Base-by-base conservation (phyloP, 257 asterid genomes). In the Rhazya stricta region DNA sequence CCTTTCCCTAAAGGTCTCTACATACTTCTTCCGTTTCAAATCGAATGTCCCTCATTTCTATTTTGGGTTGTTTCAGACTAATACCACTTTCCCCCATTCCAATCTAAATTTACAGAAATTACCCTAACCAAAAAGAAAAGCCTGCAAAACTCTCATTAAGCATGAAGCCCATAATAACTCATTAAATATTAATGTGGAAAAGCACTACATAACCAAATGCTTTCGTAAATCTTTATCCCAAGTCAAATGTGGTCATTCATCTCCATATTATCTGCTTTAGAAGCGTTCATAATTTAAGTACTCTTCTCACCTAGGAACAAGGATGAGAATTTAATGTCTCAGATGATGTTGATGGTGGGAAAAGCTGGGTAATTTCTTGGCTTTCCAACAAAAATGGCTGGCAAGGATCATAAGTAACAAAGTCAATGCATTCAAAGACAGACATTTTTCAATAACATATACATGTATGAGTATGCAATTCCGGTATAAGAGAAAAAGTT, bases 271-370 rank as follows among this genome's bases (percentile, higher is more conserved):
- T 65, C 9, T 21, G 8, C 48, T 36, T 5, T 65, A 36, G 5
- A 34, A 54, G 39, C 9, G 9, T 58, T 65, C 48, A 37, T 36
- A 65, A 63, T 65, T 19, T 21, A 70, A 30, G 34, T 51, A 21
- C 4, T 71, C 54, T 25, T 46, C 79, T 62, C 27, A 83, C 86
- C 74, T 79, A 42, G 15, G 57, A 85, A 66, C 32, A 69, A 36
- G 41, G 9, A 48, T 54, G 41, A 79, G 54, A 74, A 27, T 77
- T 69, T 71, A 53, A 18, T 63, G 51, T 76, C 76, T 62, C 56
- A 41, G 50, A 23, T 32, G 75, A 34, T 11, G 51, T 76, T 34
- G 77, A 74, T 36, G 71, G 71, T 3, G 75, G 69, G 62, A 60
- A 12, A 5, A 18, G 74, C 23, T 36, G 56, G 8, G 48, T 75